These are phyloP conservation scores for Aciculosporium take DNA, from an alignment of 2,329 filamentous ascomycete species.

Conservation along the genomic window DNA sequence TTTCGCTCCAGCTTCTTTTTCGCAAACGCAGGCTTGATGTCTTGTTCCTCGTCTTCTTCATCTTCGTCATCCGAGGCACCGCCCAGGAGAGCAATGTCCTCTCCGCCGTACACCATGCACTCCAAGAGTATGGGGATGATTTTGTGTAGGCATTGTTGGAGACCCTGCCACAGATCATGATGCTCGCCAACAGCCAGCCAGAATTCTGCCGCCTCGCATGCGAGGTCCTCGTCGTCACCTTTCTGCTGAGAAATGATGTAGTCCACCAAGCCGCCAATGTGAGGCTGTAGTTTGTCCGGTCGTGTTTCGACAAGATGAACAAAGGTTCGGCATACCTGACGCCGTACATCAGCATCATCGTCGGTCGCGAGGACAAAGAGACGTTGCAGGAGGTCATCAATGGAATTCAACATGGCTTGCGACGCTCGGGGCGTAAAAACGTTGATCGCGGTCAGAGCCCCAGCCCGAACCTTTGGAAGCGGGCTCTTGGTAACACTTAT, in stretches of 20 bases:
- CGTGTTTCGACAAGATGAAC: constrained; percentile 82
- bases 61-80: constrained; percentile 82
- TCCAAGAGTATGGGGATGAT: constrained; percentile 84
- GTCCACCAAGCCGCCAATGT: constrained; percentile 76
- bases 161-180: constrained; percentile 57
- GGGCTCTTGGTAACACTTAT: constrained; percentile 71
- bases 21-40: constrained; percentile 86
- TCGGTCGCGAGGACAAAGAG: constrained; percentile 75
- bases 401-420: constrained; percentile 62
- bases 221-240: constrained; percentile 75
- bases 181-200: constrained; percentile 92
- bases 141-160: constrained; percentile 65
- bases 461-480: constrained; percentile 61
- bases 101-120: constrained; percentile 92
- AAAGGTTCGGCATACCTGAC: constrained; percentile 87
- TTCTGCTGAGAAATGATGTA: constrained; percentile 87
- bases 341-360: constrained; percentile 63
- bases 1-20: constrained; percentile 48
- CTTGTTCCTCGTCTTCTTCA: constrained; percentile 74
- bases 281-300: constrained; percentile 78
- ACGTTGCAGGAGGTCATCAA: constrained; percentile 69
- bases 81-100: constrained; percentile 76
- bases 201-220: constrained; percentile 91
- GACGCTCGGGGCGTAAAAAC: constrained; percentile 79
- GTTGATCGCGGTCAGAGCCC: constrained; percentile 76